These are phyloP conservation scores for Nyssa sinensis DNA, from an alignment of 148 eudicot species.

Conservation along the genomic window DNA sequence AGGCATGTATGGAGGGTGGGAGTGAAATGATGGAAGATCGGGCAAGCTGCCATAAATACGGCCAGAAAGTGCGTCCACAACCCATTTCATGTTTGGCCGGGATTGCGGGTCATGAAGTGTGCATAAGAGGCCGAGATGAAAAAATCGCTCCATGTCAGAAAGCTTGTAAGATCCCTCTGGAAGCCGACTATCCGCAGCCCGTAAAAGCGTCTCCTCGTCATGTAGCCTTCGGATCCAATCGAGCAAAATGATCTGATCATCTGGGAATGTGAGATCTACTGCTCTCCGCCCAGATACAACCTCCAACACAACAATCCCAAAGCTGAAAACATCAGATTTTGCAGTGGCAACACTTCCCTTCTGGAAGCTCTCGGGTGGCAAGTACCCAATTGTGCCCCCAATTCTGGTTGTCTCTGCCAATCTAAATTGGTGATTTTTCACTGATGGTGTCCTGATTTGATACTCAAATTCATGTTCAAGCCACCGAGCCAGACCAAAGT, in stretches of 20 bases:
- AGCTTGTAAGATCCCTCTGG: slow-evolving; percentile 53
- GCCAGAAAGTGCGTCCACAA: slow-evolving; percentile 68
- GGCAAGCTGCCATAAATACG: slow-evolving; percentile 55
- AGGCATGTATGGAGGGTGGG: slow-evolving; percentile 75
- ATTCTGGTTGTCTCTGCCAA: slow-evolving; percentile 69
- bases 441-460: slow-evolving; percentile 34
- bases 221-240: slow-evolving; percentile 76
- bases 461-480: slow-evolving; percentile 67
- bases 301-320: slow-evolving; percentile 81
- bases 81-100: slow-evolving; percentile 90
- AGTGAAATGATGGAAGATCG: slow-evolving; percentile 62
- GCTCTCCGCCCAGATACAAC: slow-evolving; percentile 80
- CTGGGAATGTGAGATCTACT: slow-evolving; percentile 67
- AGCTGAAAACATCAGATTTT: slow-evolving; percentile 91
- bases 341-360: slow-evolving; percentile 60
- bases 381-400: slow-evolving; percentile 93
- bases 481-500: slow-evolving; percentile 94
- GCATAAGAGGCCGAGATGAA: slow-evolving; percentile 72
- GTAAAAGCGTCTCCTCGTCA: slow-evolving; percentile 54
- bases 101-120: slow-evolving; percentile 74
- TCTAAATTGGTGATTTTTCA: slow-evolving; percentile 51
- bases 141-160: slow-evolving; percentile 57
- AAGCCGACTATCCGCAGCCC: slow-evolving; percentile 65
- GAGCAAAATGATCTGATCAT: slow-evolving; percentile 71
- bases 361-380: slow-evolving; percentile 92